These are phyloP conservation scores for Phytophthora pseudosyringae DNA, from an alignment of 352 stramenopile genomes.

Conservation along the genomic window DNA sequence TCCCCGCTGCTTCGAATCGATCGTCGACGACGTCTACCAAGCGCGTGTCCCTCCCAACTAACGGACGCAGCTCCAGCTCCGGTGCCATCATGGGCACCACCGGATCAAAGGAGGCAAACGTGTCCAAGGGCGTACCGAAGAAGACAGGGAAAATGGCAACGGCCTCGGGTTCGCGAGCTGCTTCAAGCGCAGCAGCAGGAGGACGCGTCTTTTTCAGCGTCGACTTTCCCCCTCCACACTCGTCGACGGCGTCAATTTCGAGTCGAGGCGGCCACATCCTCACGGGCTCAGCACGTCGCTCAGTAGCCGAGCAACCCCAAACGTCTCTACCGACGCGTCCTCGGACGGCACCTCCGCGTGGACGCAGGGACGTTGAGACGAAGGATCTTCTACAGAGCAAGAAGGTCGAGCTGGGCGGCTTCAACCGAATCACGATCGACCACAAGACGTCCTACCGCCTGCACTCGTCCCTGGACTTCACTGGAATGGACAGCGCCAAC, in stretches of 20 bases:
- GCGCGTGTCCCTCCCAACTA: conserved; percentile 33
- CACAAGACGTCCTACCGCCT: conserved; percentile 33
- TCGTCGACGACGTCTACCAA: conserved; percentile 33
- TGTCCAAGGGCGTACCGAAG: conserved; percentile 20
- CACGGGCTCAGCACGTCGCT: conserved; percentile 23
- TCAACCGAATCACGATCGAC: conserved; percentile 35
- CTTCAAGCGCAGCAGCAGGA: conserved; percentile 20
- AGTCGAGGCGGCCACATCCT: conserved; percentile 32
- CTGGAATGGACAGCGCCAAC: conserved; percentile 12
- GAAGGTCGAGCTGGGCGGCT: conserved; percentile 35
- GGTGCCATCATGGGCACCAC: conserved; percentile 23
- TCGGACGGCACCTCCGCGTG: conserved; percentile 46
- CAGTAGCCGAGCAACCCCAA: conserved; percentile 27
- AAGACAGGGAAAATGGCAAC: conserved; percentile 22
- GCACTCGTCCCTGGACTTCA: conserved; percentile 45
- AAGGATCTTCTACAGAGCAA: conserved; percentile 54
- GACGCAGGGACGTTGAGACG: conserved; percentile 53
- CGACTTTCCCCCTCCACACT: conserved; percentile 29
- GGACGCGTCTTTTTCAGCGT: conserved; percentile 41
- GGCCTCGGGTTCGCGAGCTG: conserved; percentile 11
- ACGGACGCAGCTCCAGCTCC: conserved; percentile 25
- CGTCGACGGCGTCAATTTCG: conserved; percentile 18
- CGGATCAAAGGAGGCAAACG: conserved; percentile 21
- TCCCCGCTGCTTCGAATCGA: conserved; percentile 8
- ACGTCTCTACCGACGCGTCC: conserved; percentile 27